A percentile compares a stretch with the other conserved stretches of the same genome.
These are phyloP conservation scores for Leccinum ochraceum DNA, from an alignment of 768 basidiomycete genomes.

Conservation along the genomic window DNA sequence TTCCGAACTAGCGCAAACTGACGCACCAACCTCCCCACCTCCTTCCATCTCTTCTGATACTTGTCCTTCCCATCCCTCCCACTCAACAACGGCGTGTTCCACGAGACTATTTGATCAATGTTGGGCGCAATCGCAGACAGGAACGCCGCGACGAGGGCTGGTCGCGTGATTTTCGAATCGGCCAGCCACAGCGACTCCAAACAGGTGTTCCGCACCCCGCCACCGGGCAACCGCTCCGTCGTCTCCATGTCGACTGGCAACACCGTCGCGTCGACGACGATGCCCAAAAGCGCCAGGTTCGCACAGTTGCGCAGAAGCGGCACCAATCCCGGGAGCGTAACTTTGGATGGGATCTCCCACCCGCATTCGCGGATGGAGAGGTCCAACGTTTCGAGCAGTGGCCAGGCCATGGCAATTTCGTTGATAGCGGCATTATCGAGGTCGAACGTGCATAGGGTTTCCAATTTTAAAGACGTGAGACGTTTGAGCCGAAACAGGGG, in stretches of 20 bases:
- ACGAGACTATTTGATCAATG: constrained; percentile 29
- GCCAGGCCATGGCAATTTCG: constrained; percentile 31
- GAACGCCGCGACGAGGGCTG: constrained; percentile 28
- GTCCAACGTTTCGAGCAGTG: constrained; percentile 29
- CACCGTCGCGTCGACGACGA: constrained; percentile 31
- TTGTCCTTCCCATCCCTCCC: constrained; percentile 26
- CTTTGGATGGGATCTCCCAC: constrained; percentile 31
- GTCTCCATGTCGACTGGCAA: constrained; percentile 7
- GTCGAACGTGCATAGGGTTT: constrained; percentile 30
- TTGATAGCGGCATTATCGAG: constrained; percentile 26
- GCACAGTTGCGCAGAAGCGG: constrained; percentile 28
- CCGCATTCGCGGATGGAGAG: constrained; percentile 32
- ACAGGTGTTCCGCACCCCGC: constrained; percentile 25
- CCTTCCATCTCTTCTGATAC: constrained; percentile 27
- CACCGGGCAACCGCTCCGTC: constrained; percentile 15
- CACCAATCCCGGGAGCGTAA: constrained; percentile 26
- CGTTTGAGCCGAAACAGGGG: constrained; percentile 28
- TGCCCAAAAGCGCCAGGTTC: constrained; percentile 25
- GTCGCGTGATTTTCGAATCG: constrained; percentile 29
- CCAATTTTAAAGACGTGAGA: constrained; percentile 26
- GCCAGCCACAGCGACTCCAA: constrained; percentile 32
- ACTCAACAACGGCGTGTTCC: constrained; percentile 33
- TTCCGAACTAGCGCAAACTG: constrained; percentile 21
- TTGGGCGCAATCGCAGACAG: constrained; percentile 33
- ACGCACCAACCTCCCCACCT: constrained; percentile 23